phyloP scores from a whole-genome alignment of 768 basidiomycete species.

The Suillus subaureus region DNA sequence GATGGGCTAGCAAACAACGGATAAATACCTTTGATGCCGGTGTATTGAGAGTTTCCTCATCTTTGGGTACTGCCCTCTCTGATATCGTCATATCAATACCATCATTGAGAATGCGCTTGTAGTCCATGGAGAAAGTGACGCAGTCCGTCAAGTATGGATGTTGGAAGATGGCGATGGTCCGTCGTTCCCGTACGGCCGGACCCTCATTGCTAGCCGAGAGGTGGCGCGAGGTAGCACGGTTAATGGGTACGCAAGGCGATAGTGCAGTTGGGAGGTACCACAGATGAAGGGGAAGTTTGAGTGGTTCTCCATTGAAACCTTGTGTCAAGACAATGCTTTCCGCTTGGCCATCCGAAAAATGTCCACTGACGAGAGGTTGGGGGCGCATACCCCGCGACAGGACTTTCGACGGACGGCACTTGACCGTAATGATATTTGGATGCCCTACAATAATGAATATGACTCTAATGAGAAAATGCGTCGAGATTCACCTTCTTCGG shows the following conservation, averaged over 20 bases:
- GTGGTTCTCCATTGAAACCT: slow-evolving; percentile 78
- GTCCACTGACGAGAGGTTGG: slow-evolving; percentile 59
- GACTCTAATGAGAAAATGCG: slow-evolving; percentile 6
- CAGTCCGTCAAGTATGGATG: background rate
- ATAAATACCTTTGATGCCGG: background rate
- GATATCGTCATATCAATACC: background rate
- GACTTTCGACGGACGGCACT: slow-evolving; percentile 70
- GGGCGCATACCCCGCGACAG: slow-evolving; percentile 74
- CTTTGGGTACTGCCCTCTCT: background rate
- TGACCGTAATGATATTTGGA: slow-evolving; percentile 67
- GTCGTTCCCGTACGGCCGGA: background rate
- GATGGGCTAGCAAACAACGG: background rate
- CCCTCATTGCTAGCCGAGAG: background rate
- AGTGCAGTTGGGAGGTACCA: slow-evolving; percentile 77
- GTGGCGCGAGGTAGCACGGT: slow-evolving; percentile 62
- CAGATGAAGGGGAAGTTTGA: slow-evolving; percentile 81
- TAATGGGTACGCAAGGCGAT: slow-evolving; percentile 60
- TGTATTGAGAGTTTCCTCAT: background rate
- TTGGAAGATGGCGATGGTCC: background rate
- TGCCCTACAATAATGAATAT: slow-evolving; percentile 51
- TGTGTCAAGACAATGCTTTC: slow-evolving; percentile 77
- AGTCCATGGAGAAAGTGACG: background rate
- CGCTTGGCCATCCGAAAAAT: slow-evolving; percentile 60
- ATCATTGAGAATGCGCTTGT: background rate
- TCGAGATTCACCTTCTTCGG: slow-evolving; percentile 63